Conservation (phyloP, 176 grass and related monocot genomes). For the Olyra latifolia region DNA sequence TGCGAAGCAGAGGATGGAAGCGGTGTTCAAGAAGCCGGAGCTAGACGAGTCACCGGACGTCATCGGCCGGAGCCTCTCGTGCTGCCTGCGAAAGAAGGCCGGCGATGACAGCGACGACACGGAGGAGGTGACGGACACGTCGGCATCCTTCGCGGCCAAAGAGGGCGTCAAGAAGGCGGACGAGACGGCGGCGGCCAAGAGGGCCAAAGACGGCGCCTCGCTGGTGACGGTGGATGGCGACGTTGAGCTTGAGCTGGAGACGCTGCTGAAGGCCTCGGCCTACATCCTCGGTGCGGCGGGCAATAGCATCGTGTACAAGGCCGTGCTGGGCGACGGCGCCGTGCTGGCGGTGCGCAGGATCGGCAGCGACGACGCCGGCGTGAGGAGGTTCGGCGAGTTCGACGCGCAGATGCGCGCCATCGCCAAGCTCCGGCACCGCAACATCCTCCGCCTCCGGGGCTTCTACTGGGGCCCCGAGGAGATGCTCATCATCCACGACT, state of each 20-base stretch:
- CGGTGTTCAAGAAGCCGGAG: slow-evolving; percentile 49
- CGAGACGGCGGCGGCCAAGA: not conserved
- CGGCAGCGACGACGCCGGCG: slow-evolving; percentile 50
- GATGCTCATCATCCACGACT: slow-evolving; percentile 92
- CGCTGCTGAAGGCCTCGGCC: slow-evolving; percentile 80
- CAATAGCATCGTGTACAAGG: slow-evolving; percentile 90
- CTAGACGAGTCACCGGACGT: slow-evolving; percentile 32
- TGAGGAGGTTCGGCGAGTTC: slow-evolving; percentile 67
- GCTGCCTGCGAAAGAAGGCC: slow-evolving; percentile 67
- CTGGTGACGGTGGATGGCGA: slow-evolving; percentile 78
- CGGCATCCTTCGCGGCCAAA: slow-evolving; percentile 47
- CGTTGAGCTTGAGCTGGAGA: slow-evolving; percentile 72
- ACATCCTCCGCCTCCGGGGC: slow-evolving; percentile 74
- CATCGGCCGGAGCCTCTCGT: slow-evolving; percentile 44
- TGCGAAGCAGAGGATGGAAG: slow-evolving; percentile 41
- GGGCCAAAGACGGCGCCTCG: slow-evolving; percentile 25
- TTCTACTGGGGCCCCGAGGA: slow-evolving; percentile 94
- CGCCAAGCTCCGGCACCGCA: slow-evolving; percentile 60
- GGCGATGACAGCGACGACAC: slow-evolving; percentile 50
- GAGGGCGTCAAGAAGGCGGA: slow-evolving; percentile 13
- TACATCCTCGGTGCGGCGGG: slow-evolving; percentile 71
- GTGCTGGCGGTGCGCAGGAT: slow-evolving; percentile 73
- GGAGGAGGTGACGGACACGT: slow-evolving; percentile 60
- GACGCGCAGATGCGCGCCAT: slow-evolving; percentile 69
- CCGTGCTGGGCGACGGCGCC: slow-evolving; percentile 63